Evolutionary conservation across 495 filamentous ascomycete genomes (phyloP), one percentile per base, ranked within the genome.

Genomic region (Cenococcum geophilum): DNA sequence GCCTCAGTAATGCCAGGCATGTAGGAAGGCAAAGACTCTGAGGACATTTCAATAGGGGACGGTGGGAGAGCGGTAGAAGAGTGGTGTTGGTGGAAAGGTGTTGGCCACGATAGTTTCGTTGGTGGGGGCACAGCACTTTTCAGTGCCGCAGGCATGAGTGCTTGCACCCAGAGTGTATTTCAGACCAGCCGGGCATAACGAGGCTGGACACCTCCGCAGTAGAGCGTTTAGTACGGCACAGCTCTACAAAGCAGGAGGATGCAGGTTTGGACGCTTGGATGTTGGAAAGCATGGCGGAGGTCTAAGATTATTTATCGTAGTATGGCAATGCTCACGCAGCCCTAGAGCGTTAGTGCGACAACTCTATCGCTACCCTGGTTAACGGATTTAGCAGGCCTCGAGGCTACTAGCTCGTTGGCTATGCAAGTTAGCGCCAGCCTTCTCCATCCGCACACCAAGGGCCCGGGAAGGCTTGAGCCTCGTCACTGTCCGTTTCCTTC

Each of bases 91-190:
- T 37, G 57, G 43, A 60, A 55, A 22, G 52, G 34, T 16, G 51
- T 45, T 1, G 61, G 53, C 65, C 65, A 68, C 53, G 61, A 57
- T 37, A 50, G 49, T 32, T 60, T 61, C 6, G 57, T 54, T 42
- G 60, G 65, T 63, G 65, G 65, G 61, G 65, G 65, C 65, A 68
- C 61, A 64, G 65, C 65, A 61, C 65, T 54, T 58, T 68, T 58
- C 48, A 68, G 61, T 58, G 64, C 57, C 27, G 58, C 58, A 59
- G 61, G 58, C 65, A 68, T 68, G 53, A 59, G 55, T 37, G 53
- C 53, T 52, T 16, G 14, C 45, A 52, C 40, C 12, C 40, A 16
- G 14, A 45, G 40, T 45, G 40, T 45, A 45, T 14, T 48, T 42
- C 62, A 60, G 56, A 56, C 55, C 36, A 64, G 51, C 62, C 57